phyloP scores from a whole-genome alignment of 2,329 filamentous ascomycete species.

The Arachnomyces sp. region DNA sequence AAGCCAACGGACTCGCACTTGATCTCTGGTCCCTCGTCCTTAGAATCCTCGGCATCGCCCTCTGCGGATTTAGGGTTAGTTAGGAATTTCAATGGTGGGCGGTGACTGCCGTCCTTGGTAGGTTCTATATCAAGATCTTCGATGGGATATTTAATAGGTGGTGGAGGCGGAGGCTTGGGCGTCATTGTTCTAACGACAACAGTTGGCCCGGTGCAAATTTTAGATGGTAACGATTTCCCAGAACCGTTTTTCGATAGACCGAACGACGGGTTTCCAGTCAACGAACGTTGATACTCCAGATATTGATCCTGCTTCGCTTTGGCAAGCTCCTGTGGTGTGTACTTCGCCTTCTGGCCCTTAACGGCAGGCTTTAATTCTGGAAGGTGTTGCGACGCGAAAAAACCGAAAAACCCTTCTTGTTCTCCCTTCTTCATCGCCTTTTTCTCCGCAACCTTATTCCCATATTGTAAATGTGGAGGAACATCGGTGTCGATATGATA shows the following conservation, averaged over 20 bases:
- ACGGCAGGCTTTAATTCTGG: slow-evolving; percentile 66
- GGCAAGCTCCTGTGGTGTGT: slow-evolving; percentile 37
- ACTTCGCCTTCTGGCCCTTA: slow-evolving; percentile 59
- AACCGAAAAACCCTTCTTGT: slow-evolving; percentile 43
- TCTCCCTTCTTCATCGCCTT: slow-evolving; percentile 59
- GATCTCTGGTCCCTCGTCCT: slow-evolving; percentile 33
- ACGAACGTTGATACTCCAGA: slow-evolving; percentile 40
- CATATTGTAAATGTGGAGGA: slow-evolving; percentile 71
- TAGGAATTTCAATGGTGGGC: slow-evolving; percentile 71
- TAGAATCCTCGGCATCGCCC: slow-evolving; percentile 38
- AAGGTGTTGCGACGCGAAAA: slow-evolving; percentile 47
- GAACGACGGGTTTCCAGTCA: slow-evolving; percentile 38
- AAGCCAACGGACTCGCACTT: slow-evolving; percentile 77
- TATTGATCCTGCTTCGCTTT: slow-evolving; percentile 39
- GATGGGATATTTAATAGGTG: slow-evolving; percentile 85
- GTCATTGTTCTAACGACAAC: slow-evolving; percentile 41
- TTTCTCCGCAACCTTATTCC: slow-evolving; percentile 67
- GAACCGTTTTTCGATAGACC: slow-evolving; percentile 19
- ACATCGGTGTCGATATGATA: slow-evolving; percentile 85
- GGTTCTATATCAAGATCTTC: slow-evolving; percentile 81
- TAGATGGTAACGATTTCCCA: slow-evolving; percentile 6
- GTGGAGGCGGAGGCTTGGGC: slow-evolving; percentile 55
- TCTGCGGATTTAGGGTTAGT: slow-evolving; percentile 55
- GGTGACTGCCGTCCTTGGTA: slow-evolving; percentile 49
- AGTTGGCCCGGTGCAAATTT: slow-evolving; percentile 16